Percentiles rank a stretch among this genome's conserved stretches.
Conservation (phyloP, 441 rosid species). For the Erysimum pusillum region DNA sequence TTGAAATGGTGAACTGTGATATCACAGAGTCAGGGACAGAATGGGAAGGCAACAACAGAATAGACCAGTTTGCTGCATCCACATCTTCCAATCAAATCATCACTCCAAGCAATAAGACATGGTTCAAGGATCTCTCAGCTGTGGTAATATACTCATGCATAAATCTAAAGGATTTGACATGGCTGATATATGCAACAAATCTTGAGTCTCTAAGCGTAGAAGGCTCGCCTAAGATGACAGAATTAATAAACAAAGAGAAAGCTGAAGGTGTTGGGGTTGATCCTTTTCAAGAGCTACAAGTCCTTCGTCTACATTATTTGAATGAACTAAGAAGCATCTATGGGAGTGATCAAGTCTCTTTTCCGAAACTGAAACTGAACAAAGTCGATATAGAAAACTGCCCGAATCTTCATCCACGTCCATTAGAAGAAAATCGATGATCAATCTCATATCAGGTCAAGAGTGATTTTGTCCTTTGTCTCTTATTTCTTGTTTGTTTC, state of each 20-base stretch:
- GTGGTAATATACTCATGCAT: not conserved
- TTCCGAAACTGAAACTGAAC: conserved; percentile 12
- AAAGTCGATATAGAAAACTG: not conserved
- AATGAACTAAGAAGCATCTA: not conserved
- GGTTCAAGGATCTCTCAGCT: not conserved
- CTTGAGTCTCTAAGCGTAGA: conserved; percentile 13
- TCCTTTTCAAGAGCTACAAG: conserved; percentile 42
- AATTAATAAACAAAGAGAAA: conserved; percentile 20
- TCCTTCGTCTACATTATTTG: not conserved
- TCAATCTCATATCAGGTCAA: not conserved
- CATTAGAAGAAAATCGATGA: not conserved
- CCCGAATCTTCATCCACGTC: not conserved
- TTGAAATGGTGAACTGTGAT: not conserved
- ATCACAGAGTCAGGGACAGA: conserved; percentile 8
- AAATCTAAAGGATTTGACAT: conserved; percentile 32
- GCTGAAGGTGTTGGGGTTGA: not conserved
- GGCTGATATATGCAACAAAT: conserved; percentile 31
- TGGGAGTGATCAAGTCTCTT: conserved; percentile 6
- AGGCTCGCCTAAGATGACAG: not conserved
- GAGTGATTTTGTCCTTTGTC: not conserved
- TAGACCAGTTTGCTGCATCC: not conserved
- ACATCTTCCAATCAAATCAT: not conserved
- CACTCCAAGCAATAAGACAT: not conserved
- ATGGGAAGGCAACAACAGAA: not conserved
- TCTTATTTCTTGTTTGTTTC: not conserved